Conservation (phyloP, 371 early-diverging fungal genomes). For the Actinomortierella wolfii region DNA sequence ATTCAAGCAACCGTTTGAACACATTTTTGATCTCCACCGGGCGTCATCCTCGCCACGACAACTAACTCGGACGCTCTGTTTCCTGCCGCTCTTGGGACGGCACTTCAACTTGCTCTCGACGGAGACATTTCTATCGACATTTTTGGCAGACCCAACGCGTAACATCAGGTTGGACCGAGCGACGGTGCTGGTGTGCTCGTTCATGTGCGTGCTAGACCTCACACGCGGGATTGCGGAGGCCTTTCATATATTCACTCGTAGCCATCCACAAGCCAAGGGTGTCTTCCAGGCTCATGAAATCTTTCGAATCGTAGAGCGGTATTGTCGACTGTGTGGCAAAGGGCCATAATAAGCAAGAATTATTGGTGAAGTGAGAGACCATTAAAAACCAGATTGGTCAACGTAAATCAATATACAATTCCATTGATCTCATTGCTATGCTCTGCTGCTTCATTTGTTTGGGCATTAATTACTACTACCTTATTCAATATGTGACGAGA, state of each 20-base stretch:
- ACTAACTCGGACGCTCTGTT: constrained; percentile 24
- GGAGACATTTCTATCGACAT: constrained; percentile 29
- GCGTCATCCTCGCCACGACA: constrained; percentile 5
- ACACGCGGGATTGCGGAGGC: too few species aligned
- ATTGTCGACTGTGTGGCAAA: constrained; percentile 6
- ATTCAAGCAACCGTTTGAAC: too few species aligned
- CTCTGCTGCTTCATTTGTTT: too few species aligned
- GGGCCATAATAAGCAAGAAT: too few species aligned
- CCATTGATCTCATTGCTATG: too few species aligned
- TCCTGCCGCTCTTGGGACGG: constrained; percentile 32
- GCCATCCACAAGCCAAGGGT: not conserved
- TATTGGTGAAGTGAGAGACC: too few species aligned
- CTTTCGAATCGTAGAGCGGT: constrained; percentile 24
- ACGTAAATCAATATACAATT: too few species aligned
- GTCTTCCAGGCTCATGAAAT: constrained; percentile 35
- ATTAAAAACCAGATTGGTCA: too few species aligned
- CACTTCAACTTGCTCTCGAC: constrained; percentile 31
- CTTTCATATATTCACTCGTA: too few species aligned
- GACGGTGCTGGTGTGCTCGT: constrained; percentile 37
- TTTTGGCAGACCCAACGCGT: constrained; percentile 19
- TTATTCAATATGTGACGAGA: too few species aligned
- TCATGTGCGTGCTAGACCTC: constrained; percentile 38
- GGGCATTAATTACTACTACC: too few species aligned
- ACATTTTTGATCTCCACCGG: too few species aligned
- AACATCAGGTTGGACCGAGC: constrained; percentile 32